Conservation (phyloP, 768 basidiomycete species). For the Mrakia gelida region DNA sequence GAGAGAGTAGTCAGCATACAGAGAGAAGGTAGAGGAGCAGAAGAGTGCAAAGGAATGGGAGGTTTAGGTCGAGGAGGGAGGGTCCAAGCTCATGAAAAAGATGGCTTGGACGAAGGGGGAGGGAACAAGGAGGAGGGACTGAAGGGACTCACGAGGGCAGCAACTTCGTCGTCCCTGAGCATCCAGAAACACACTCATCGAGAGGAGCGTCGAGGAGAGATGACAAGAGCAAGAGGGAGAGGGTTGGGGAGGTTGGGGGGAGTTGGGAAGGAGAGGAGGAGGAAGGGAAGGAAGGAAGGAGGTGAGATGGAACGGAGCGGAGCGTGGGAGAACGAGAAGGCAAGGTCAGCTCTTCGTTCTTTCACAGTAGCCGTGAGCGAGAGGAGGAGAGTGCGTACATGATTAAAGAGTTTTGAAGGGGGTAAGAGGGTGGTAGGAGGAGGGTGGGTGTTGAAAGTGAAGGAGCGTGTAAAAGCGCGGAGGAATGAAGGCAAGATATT, state of each 20-base stretch:
- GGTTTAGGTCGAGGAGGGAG: background rate
- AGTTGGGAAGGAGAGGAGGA: slow-evolving; percentile 17
- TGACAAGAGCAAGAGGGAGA: background rate
- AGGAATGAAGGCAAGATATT: too few relatives aligned
- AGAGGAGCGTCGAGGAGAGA: background rate
- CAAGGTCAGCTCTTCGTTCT: background rate
- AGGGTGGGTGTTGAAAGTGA: background rate
- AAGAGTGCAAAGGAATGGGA: slow-evolving; percentile 45
- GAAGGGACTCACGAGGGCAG: slow-evolving; percentile 51
- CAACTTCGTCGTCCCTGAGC: slow-evolving; percentile 57
- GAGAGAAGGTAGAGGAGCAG: background rate
- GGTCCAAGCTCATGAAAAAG: slow-evolving; percentile 3
- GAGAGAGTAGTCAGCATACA: background rate
- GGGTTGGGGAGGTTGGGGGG: background rate
- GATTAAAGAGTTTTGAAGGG: background rate
- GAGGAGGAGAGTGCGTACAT: background rate
- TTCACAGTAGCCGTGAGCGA: background rate
- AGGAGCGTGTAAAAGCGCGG: too few relatives aligned
- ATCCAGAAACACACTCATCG: background rate
- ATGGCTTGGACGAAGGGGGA: slow-evolving; percentile 22
- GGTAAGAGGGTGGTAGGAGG: background rate
- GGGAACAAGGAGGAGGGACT: slow-evolving; percentile 9
- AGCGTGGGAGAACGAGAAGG: slow-evolving; percentile 8
- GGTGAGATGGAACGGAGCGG: background rate
- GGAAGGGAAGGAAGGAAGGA: slow-evolving; percentile 23